Conservation (phyloP, 139 green algal genomes). For the Chlamydomonas schloesseri region DNA sequence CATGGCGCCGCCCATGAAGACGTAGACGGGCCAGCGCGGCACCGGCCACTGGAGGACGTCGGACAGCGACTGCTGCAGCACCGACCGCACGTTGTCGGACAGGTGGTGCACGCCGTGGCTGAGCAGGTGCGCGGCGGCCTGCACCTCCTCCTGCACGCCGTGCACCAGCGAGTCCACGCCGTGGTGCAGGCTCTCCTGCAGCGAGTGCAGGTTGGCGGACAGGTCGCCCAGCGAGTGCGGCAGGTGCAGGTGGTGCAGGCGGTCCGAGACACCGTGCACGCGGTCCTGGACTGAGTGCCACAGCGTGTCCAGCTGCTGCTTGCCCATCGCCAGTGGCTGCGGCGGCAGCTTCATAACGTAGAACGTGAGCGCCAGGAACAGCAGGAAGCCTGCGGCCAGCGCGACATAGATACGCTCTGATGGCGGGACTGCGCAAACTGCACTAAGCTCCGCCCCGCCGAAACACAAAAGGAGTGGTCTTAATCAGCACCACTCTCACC, state of each 20-base stretch:
- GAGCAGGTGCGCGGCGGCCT: conserved; percentile 42
- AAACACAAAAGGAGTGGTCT: not conserved
- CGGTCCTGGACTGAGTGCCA: conserved; percentile 43
- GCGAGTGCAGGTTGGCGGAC: conserved; percentile 37
- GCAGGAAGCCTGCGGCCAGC: conserved; percentile 72
- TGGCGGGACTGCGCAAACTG: not conserved
- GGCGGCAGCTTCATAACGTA: conserved; percentile 62
- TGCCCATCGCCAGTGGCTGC: conserved; percentile 62
- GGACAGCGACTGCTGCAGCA: conserved; percentile 31
- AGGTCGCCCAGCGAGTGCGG: conserved; percentile 29
- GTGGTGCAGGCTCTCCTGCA: conserved; percentile 58
- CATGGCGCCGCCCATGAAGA: conserved; percentile 92
- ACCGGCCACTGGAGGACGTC: conserved; percentile 52
- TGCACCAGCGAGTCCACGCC: conserved; percentile 28
- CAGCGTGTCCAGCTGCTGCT: conserved; percentile 66
- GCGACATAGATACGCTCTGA: not conserved
- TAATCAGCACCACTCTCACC: conserved; percentile 48
- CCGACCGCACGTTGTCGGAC: not conserved
- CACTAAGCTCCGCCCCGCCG: not conserved
- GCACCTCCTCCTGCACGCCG: conserved; percentile 39
- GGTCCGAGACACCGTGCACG: conserved; percentile 42
- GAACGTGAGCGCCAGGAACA: conserved; percentile 77
- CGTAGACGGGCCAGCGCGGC: conserved; percentile 66
- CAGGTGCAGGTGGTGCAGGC: conserved; percentile 54
- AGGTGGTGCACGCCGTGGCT: conserved; percentile 29